A percentile compares a stretch with the other conserved stretches of the same genome.
phyloP scores from a whole-genome alignment of 495 filamentous ascomycete genomes.

The Penicillium subrubescens region DNA sequence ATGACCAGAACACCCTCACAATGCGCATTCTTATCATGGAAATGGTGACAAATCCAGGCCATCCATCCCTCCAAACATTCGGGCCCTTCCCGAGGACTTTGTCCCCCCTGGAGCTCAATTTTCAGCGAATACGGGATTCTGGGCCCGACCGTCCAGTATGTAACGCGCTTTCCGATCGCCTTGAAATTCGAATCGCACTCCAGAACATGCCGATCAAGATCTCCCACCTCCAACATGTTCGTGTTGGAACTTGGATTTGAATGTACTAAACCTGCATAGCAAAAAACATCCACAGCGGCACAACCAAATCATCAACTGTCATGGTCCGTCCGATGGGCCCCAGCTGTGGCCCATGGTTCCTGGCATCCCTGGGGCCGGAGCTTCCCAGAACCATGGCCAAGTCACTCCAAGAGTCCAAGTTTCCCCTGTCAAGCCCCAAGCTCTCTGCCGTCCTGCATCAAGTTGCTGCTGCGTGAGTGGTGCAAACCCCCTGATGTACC shows the following conservation, averaged over 20 bases:
- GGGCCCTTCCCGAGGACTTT: neutral
- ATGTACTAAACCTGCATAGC: neutral
- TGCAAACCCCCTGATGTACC: neutral
- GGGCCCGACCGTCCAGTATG: neutral
- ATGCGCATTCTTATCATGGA: neutral
- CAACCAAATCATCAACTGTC: neutral
- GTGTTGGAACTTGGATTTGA: neutral
- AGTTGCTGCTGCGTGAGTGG: neutral
- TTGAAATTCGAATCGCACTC: neutral
- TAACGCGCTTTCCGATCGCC: neutral
- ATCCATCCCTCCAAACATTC: too few species aligned
- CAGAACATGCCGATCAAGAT: conserved; percentile 13
- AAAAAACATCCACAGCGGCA: neutral
- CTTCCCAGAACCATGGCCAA: conserved; percentile 2
- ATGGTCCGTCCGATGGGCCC: neutral
- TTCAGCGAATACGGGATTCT: neutral
- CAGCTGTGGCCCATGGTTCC: conserved; percentile 9
- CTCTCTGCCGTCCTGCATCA: conserved; percentile 3
- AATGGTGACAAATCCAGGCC: neutral
- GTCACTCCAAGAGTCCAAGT: neutral
- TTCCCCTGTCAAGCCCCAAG: neutral
- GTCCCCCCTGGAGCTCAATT: neutral
- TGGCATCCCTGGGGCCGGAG: conserved; percentile 7
- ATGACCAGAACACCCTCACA: neutral
- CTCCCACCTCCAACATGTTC: neutral